These are phyloP conservation scores for Phragmites australis DNA, from an alignment of 176 grass and related monocot genomes.

Conservation along the genomic window DNA sequence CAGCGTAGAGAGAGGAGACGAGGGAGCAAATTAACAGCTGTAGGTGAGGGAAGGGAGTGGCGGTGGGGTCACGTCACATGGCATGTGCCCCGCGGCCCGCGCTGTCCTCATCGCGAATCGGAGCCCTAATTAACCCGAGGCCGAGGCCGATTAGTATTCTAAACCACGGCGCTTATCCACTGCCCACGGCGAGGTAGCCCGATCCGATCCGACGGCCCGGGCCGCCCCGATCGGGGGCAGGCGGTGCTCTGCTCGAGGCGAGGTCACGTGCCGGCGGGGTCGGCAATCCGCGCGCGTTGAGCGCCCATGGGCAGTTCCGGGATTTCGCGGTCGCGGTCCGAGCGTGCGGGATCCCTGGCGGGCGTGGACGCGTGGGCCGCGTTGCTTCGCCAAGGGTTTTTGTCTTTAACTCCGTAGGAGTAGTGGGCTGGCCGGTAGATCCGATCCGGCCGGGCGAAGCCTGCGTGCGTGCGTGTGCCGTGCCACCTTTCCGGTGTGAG, in stretches of 20 bases:
- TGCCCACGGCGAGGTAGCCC: slow-evolving; percentile 17
- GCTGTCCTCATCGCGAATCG: slow-evolving; percentile 29
- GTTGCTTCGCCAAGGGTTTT: slow-evolving; percentile 61
- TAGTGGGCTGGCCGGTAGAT: slow-evolving; percentile 36
- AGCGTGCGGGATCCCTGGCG: slow-evolving; percentile 46
- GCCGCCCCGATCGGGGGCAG: slow-evolving; percentile 25
- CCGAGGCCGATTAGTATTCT: slow-evolving; percentile 14
- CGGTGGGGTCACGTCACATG: slow-evolving; percentile 76
- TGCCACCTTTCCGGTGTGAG: neutral
- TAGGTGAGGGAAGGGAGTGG: slow-evolving; percentile 41
- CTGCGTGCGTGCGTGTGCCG: slow-evolving; percentile 36
- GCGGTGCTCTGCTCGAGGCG: slow-evolving; percentile 59
- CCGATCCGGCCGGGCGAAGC: slow-evolving; percentile 35
- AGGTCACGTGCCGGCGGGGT: slow-evolving; percentile 48
- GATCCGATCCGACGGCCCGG: slow-evolving; percentile 41
- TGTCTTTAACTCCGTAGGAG: slow-evolving; percentile 58
- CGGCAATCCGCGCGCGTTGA: neutral
- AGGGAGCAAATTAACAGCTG: slow-evolving; percentile 50
- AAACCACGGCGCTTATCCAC: slow-evolving; percentile 40
- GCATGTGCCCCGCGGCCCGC: slow-evolving; percentile 67
- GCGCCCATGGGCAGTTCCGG: neutral
- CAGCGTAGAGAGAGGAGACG: neutral
- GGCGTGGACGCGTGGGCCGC: slow-evolving; percentile 38
- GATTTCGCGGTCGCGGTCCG: slow-evolving; percentile 45
- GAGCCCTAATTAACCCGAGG: slow-evolving; percentile 30